Percentiles rank a stretch among this genome's conserved stretches.
Evolutionary conservation across 2,329 filamentous ascomycete species (phyloP).

Genomic region (Rhinocladiella similis): DNA sequence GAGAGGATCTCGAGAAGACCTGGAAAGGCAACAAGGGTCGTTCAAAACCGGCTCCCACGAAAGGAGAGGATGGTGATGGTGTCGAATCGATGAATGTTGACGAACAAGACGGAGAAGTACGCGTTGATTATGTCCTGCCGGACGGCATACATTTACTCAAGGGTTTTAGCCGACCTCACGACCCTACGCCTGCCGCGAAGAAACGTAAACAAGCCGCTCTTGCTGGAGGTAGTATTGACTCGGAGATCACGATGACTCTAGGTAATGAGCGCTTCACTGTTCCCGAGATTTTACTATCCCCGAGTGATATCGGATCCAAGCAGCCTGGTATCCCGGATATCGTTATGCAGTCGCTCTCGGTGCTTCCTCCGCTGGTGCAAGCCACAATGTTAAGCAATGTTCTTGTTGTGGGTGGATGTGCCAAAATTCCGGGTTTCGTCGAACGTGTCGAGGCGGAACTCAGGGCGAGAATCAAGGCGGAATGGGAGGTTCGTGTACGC

Average conservation of each 20-base stretch:
- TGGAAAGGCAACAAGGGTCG: conserved; percentile 71
- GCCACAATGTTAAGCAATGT: conserved; percentile 83
- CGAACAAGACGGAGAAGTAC: conserved; percentile 51
- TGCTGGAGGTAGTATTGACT: conserved; percentile 49
- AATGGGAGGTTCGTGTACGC: conserved; percentile 74
- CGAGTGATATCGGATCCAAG: conserved; percentile 78
- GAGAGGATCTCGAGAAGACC: conserved; percentile 71
- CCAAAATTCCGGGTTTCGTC: conserved; percentile 76
- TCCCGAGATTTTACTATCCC: conserved; percentile 86
- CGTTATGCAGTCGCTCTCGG: conserved; percentile 74
- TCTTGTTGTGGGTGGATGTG: conserved; percentile 83
- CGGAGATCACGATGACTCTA: conserved; percentile 81
- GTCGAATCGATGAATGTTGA: conserved; percentile 41
- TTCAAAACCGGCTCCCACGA: conserved; percentile 16
- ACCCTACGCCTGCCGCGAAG: conserved; percentile 61
- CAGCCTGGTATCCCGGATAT: conserved; percentile 80
- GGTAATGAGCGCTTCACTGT: conserved; percentile 90
- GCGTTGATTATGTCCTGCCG: conserved; percentile 88
- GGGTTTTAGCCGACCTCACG: conserved; percentile 75
- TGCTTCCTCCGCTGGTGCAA: conserved; percentile 78
- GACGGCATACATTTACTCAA: conserved; percentile 67
- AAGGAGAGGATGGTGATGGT: conserved; percentile 48
- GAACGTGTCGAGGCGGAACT: conserved; percentile 73
- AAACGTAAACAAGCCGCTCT: conserved; percentile 49
- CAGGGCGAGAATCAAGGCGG: conserved; percentile 68